phyloP scores from a whole-genome alignment of 305 asterid genomes.

The Striga hermonthica region DNA sequence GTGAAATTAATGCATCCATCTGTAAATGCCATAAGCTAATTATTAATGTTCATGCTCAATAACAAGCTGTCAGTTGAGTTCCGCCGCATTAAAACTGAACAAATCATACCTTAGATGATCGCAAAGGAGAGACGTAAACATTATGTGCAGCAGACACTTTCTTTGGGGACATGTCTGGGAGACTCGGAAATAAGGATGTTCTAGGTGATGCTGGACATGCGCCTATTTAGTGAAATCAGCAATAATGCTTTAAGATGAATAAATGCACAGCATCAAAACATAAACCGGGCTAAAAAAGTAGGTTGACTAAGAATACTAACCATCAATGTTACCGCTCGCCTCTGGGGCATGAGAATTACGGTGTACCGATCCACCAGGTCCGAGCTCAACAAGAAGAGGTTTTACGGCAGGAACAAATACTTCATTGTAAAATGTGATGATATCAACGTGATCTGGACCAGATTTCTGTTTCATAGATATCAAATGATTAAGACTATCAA shows the following conservation, averaged over 20 bases:
- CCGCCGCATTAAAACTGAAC: too few species aligned
- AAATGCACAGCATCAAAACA: slow-evolving; percentile 3
- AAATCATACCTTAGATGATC: slow-evolving; percentile 88
- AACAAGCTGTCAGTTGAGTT: too few species aligned
- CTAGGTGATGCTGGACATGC: slow-evolving; percentile 76
- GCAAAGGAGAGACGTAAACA: slow-evolving; percentile 92
- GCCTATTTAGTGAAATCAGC: slow-evolving; percentile 40
- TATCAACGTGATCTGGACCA: slow-evolving; percentile 84
- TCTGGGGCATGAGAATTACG: slow-evolving; percentile 48
- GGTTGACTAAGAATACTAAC: slow-evolving; percentile 42
- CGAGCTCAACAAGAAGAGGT: slow-evolving; percentile 88
- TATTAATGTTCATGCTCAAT: too few species aligned
- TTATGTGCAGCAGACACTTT: slow-evolving; percentile 92
- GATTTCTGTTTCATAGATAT: slow-evolving; percentile 55
- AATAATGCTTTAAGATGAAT: not conserved
- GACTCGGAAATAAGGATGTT: slow-evolving; percentile 79
- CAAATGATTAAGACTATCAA: slow-evolving; percentile 25
- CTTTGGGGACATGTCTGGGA: slow-evolving; percentile 99
- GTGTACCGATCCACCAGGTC: slow-evolving; percentile 61
- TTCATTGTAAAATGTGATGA: slow-evolving; percentile 91
- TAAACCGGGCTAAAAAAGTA: slow-evolving; percentile 16
- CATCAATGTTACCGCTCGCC: slow-evolving; percentile 48
- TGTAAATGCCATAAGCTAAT: slow-evolving; percentile 29
- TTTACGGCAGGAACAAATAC: slow-evolving; percentile 82
- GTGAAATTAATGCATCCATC: slow-evolving; percentile 93